Conservation (phyloP, 495 filamentous ascomycete genomes). For the Daldinia childiae region DNA sequence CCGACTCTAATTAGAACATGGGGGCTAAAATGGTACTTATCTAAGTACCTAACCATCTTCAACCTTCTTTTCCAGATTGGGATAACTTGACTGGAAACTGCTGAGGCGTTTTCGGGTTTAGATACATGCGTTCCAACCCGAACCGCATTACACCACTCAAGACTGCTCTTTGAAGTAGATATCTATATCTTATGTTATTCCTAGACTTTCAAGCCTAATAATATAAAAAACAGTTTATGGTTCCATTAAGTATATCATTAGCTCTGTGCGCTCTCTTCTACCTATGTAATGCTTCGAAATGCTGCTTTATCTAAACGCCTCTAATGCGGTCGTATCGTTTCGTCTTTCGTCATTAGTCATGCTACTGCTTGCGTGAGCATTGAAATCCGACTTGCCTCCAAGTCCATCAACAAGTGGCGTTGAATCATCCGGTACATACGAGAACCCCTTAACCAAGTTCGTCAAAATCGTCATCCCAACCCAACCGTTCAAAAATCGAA, state of each 20-base stretch:
- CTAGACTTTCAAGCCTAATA: neutral
- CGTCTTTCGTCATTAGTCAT: slow-evolving; percentile 29
- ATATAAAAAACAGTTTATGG: neutral
- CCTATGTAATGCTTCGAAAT: slow-evolving; percentile 24
- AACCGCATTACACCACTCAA: too few species aligned
- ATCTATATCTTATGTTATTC: neutral
- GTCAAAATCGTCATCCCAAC: slow-evolving; percentile 80
- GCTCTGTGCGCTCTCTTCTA: neutral
- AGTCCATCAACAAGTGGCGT: neutral
- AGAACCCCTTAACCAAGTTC: slow-evolving; percentile 31
- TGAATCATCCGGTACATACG: neutral
- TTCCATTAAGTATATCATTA: slow-evolving; percentile 18
- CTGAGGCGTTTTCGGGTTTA: too few species aligned
- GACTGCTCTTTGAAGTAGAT: too few species aligned
- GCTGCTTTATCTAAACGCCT: slow-evolving; percentile 27
- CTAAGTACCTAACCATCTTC: too few species aligned
- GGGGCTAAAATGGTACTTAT: too few species aligned
- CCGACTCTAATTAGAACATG: too few species aligned
- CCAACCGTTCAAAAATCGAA: slow-evolving; percentile 75
- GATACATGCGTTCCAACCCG: too few species aligned
- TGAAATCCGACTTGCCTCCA: neutral
- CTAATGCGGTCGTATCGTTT: slow-evolving; percentile 35
- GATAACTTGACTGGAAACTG: too few species aligned
- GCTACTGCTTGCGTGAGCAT: neutral
- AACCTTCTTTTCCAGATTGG: too few species aligned